Conservation (phyloP, 371 early-diverging fungal species). For the Mucor plumbeus region DNA sequence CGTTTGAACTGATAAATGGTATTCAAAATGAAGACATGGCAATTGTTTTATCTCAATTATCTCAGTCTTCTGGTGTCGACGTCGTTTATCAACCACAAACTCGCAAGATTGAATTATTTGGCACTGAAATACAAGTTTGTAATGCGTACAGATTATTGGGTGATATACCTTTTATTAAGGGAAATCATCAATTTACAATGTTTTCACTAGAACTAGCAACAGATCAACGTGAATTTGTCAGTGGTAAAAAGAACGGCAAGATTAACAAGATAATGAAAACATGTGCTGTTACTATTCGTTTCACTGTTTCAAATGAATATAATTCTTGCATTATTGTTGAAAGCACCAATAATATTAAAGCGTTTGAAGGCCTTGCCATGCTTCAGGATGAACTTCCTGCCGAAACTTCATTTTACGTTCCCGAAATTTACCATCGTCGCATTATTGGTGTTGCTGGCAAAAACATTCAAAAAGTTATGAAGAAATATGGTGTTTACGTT, state of each 20-base stretch:
- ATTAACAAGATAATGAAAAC: slow-evolving; percentile 86
- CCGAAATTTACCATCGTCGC: slow-evolving; percentile 89
- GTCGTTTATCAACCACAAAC: slow-evolving; percentile 51
- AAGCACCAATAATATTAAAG: slow-evolving; percentile 55
- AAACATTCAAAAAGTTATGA: slow-evolving; percentile 95
- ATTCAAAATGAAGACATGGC: slow-evolving; percentile 42
- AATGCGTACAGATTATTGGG: slow-evolving; percentile 57
- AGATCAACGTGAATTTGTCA: slow-evolving; percentile 91
- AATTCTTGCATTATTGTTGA: slow-evolving; percentile 78
- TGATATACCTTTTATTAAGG: slow-evolving; percentile 49
- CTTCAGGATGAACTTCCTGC: slow-evolving; percentile 88
- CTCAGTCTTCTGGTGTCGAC: slow-evolving; percentile 63
- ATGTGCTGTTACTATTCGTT: slow-evolving; percentile 61
- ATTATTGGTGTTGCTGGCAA: slow-evolving; percentile 95
- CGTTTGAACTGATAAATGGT: slow-evolving; percentile 54
- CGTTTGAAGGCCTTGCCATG: slow-evolving; percentile 71
- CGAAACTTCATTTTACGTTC: slow-evolving; percentile 85
- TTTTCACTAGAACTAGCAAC: slow-evolving; percentile 73
- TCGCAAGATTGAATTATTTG: slow-evolving; percentile 66
- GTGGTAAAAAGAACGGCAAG: slow-evolving; percentile 95
- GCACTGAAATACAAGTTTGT: slow-evolving; percentile 63
- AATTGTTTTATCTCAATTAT: slow-evolving; percentile 49
- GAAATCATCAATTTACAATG: slow-evolving; percentile 12
- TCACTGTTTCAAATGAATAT: slow-evolving; percentile 68
- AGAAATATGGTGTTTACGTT: slow-evolving; percentile 92